A percentile compares a stretch with the other conserved stretches of the same genome.
Conservation (phyloP, 2,329 filamentous ascomycete species). For the Hypoxylon sp. region DNA sequence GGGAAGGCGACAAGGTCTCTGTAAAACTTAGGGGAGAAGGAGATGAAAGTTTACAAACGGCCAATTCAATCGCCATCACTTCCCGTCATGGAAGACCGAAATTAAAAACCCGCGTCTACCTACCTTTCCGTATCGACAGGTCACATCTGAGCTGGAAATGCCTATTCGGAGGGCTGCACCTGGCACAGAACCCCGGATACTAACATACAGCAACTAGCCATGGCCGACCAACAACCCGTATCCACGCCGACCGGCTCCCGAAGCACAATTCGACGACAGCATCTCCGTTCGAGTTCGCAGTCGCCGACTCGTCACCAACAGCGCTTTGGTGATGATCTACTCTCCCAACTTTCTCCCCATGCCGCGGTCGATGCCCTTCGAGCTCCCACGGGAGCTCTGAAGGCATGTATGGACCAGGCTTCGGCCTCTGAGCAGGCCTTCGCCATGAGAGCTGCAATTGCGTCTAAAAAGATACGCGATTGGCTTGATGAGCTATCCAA, state of each 20-base stretch:
- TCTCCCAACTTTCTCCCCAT: slow-evolving; percentile 72
- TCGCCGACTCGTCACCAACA: slow-evolving; percentile 65
- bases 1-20: slow-evolving; percentile 33
- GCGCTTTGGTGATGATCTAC: slow-evolving; percentile 68
- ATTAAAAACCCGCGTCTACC: slow-evolving; percentile 33
- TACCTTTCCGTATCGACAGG: slow-evolving; percentile 40
- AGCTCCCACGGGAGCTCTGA: slow-evolving; percentile 66
- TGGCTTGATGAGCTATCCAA: slow-evolving; percentile 80
- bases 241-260: slow-evolving; percentile 57
- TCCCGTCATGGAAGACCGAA: slow-evolving; percentile 49
- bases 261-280: slow-evolving; percentile 56
- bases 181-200: slow-evolving; percentile 43
- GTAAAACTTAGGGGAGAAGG: slow-evolving; percentile 38
- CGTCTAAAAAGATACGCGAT: slow-evolving; percentile 78
- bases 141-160: slow-evolving; percentile 44
- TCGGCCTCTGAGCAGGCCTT: slow-evolving; percentile 78
- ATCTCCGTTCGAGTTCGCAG: slow-evolving; percentile 58
- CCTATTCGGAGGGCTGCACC: slow-evolving; percentile 33
- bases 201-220: slow-evolving; percentile 47
- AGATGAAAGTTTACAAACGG: slow-evolving; percentile 48
- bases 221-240: slow-evolving; percentile 54
- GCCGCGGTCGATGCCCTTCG: slow-evolving; percentile 73
- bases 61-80: slow-evolving; percentile 35
- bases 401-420: slow-evolving; percentile 73
- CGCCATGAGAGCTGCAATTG: slow-evolving; percentile 77